Conservation (phyloP, 2,329 filamentous ascomycete genomes). For the Penicillium sp. region DNA sequence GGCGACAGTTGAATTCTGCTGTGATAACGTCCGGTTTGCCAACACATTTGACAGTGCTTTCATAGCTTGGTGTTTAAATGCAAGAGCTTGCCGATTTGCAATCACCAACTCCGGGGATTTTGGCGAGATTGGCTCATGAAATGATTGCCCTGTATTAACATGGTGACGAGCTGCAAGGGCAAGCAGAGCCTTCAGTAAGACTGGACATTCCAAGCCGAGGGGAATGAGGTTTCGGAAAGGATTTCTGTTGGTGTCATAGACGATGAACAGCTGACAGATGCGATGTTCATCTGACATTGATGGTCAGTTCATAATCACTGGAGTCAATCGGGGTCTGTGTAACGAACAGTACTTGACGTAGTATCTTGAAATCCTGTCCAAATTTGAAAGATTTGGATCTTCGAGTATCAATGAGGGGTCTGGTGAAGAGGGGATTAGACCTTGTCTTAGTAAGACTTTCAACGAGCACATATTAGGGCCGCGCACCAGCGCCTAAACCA, state of each 20-base stretch:
- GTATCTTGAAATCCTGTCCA: conserved; percentile 19
- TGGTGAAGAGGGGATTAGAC: background rate
- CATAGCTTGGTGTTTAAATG: conserved; percentile 31
- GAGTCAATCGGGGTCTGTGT: no score
- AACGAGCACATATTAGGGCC: background rate
- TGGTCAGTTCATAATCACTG: background rate
- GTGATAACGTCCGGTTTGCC: conserved; percentile 5
- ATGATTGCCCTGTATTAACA: conserved; percentile 25
- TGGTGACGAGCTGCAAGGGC: conserved; percentile 32
- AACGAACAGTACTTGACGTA: conserved; percentile 32
- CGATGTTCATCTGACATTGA: conserved; percentile 25
- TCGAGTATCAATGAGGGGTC: conserved; percentile 10
- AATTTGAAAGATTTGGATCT: conserved; percentile 8
- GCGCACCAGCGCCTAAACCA: background rate
- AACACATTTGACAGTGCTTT: conserved; percentile 24
- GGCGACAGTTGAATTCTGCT: conserved; percentile 28
- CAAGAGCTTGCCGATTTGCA: conserved; percentile 26
- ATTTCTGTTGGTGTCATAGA: conserved; percentile 32
- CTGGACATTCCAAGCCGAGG: conserved; percentile 22
- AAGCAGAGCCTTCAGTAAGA: conserved; percentile 28
- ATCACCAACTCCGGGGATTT: conserved; percentile 8
- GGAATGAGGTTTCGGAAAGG: conserved; percentile 30
- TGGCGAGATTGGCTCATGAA: conserved; percentile 10
- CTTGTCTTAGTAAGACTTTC: background rate
- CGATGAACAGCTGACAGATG: conserved; percentile 33